Percentiles rank a stretch among this genome's conserved stretches.
These are phyloP conservation scores for Diversispora eburnea DNA, from an alignment of 192 early-diverging fungal species.

Conservation along the genomic window DNA sequence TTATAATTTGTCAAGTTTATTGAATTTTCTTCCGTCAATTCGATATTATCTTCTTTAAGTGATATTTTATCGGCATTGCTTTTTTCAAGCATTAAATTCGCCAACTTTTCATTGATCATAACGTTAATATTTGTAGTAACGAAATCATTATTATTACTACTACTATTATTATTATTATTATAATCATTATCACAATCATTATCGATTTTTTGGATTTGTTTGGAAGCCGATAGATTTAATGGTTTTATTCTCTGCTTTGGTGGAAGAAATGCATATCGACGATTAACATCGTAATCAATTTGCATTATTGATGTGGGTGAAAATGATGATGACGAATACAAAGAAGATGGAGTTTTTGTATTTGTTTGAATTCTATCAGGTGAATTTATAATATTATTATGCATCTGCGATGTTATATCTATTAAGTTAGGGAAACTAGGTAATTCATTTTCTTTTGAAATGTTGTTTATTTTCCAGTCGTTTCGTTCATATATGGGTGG, in stretches of 20 bases:
- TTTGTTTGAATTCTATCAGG: too few species aligned
- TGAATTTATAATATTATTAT: too few species aligned
- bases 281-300: constrained; percentile 5
- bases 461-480: background rate
- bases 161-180: background rate
- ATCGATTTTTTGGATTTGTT: background rate
- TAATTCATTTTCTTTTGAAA: background rate
- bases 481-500: background rate
- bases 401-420: too few species aligned
- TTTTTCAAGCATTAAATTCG: background rate
- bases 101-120: too few species aligned
- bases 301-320: background rate
- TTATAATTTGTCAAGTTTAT: too few species aligned
- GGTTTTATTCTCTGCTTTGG: background rate
- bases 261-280: background rate
- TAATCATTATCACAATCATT: background rate
- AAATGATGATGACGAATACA: background rate
- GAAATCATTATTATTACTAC: background rate
- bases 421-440: too few species aligned
- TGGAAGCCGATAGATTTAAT: constrained; percentile 15
- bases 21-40: too few species aligned
- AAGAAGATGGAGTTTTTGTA: background rate
- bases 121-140: background rate
- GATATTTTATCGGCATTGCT: too few species aligned
- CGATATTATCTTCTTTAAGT: background rate